Evolutionary conservation across 305 asterid genomes (phyloP).

Genomic region (Rubia tinctorum): DNA sequence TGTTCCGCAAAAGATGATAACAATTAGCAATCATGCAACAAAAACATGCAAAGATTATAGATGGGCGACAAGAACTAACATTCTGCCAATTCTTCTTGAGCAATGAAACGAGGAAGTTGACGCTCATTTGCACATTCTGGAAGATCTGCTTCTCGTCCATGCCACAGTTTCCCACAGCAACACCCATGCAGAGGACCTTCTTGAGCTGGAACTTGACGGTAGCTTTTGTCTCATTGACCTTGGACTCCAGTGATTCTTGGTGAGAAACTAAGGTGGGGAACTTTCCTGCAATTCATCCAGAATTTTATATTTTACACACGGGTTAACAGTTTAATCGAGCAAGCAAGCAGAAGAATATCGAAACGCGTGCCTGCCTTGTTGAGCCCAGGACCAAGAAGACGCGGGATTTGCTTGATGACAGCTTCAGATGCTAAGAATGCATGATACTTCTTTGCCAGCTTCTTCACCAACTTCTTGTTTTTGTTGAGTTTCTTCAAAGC

Average conservation of each 20-base stretch:
- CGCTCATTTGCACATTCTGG: conserved; percentile 50
- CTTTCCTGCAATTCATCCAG: conserved; percentile 25
- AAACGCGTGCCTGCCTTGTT: conserved; percentile 30
- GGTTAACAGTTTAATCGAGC: neutral
- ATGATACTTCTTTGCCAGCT: conserved; percentile 32
- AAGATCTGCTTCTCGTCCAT: conserved; percentile 53
- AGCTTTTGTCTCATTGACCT: conserved; percentile 41
- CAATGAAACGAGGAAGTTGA: conserved; percentile 41
- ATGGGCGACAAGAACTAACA: conserved; percentile 18
- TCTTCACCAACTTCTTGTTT: conserved; percentile 34
- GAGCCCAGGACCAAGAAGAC: conserved; percentile 33
- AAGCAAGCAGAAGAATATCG: neutral
- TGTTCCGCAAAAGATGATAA: conserved; percentile 3
- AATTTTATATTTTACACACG: too few relatives aligned
- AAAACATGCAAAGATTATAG: neutral
- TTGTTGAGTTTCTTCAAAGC: conserved; percentile 32
- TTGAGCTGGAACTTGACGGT: conserved; percentile 44
- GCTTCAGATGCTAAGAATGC: conserved; percentile 37
- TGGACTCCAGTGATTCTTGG: conserved; percentile 40
- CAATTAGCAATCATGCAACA: neutral
- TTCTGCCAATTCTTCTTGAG: conserved; percentile 48
- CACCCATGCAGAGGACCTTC: conserved; percentile 50
- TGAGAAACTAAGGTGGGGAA: conserved; percentile 42
- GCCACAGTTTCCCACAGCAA: conserved; percentile 43
- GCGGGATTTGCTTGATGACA: conserved; percentile 33